Conservation (phyloP, 2,329 filamentous ascomycete species). For the Colletotrichum destructivum region DNA sequence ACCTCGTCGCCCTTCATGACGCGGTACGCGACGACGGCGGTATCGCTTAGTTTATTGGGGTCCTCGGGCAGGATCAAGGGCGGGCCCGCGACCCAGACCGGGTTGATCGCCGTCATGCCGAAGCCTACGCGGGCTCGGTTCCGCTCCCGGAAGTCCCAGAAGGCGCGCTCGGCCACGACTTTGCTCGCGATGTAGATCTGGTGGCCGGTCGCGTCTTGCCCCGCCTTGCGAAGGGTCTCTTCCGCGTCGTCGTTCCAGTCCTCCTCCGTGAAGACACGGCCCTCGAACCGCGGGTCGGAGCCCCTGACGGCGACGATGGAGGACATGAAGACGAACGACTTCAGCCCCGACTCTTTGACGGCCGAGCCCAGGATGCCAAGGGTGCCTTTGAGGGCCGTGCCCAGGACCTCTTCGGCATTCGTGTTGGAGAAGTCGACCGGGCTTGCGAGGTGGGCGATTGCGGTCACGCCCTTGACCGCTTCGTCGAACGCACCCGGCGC, state of each 20-base stretch:
- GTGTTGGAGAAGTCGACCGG: constrained; percentile 55
- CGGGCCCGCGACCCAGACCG: constrained; percentile 39
- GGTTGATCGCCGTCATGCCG: constrained; percentile 44
- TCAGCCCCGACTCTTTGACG: constrained; percentile 56
- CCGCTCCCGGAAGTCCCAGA: constrained; percentile 50
- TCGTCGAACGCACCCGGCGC: constrained; percentile 52
- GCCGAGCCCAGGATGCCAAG: constrained; percentile 58
- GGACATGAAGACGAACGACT: constrained; percentile 50
- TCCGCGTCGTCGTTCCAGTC: constrained; percentile 52
- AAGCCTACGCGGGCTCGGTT: constrained; percentile 46
- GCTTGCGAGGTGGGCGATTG: constrained; percentile 61
- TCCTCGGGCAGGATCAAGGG: constrained; percentile 35
- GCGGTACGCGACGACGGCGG: constrained; percentile 45
- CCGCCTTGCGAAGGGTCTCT: constrained; percentile 47
- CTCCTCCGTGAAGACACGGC: constrained; percentile 42
- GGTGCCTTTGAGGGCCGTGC: constrained; percentile 53
- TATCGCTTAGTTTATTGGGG: constrained; percentile 32
- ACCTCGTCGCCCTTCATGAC: constrained; percentile 31
- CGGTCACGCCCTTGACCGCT: constrained; percentile 54
- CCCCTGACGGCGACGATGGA: constrained; percentile 43
- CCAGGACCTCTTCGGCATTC: constrained; percentile 60
- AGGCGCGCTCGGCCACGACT: constrained; percentile 48
- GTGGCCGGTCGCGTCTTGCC: constrained; percentile 35
- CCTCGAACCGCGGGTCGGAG: constrained; percentile 22
- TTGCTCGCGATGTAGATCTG: constrained; percentile 52